Base-by-base conservation (phyloP, 768 basidiomycete species). In the Russula griseocarnosa region DNA sequence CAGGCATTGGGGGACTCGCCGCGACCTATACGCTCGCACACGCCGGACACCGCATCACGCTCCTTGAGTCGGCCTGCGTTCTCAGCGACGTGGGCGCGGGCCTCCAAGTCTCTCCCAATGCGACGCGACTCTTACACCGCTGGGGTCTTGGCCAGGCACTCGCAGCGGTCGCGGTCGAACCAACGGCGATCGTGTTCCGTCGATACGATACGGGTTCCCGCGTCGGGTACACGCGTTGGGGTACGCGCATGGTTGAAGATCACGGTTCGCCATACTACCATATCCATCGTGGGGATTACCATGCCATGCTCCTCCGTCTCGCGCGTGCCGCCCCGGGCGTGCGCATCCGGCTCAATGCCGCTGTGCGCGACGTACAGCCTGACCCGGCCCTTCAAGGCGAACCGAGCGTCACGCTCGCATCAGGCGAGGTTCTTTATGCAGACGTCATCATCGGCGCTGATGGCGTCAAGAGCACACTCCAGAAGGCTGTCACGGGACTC, bases 401-500 rank as follows among this genome's bases (percentile, higher is more conserved):
- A 1, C 76, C 77, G 0, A 72, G 70, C 11, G 66, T 78, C 11
- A 78, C 76, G 9, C 75, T 79, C 24, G 63, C 65, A 16, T 66
- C 66, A 11, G 78, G 78, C 3, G 74, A 77, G 60, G 74, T 77
- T 36, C 47, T 79, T 36, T 50, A 70, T 20, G 75, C 73, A 1
- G 77, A 79, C 50, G 58, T 78, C 5, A 70, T 79, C 55, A 67
- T 79, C 26, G 78, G 74, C 13, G 77, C 77, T 10, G 77, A 77
- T 56, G 76, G 76, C 34, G 73, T 82, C 55, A 85, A 81, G 72
- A 85, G 83, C 67, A 64, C 73, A n/a, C 68, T 83, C 0, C 80
- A 80, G 67, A 74, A 80, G 36, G 77, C 82, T 38, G 78, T 85
- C n/a, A 79, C 83, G 0, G 78, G 78, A 0, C 73, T 73, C 0